Percentiles rank a stretch among this genome's conserved stretches.
phyloP scores from a whole-genome alignment of 805 yeast species.

The Saccharomycopsis sp. region DNA sequence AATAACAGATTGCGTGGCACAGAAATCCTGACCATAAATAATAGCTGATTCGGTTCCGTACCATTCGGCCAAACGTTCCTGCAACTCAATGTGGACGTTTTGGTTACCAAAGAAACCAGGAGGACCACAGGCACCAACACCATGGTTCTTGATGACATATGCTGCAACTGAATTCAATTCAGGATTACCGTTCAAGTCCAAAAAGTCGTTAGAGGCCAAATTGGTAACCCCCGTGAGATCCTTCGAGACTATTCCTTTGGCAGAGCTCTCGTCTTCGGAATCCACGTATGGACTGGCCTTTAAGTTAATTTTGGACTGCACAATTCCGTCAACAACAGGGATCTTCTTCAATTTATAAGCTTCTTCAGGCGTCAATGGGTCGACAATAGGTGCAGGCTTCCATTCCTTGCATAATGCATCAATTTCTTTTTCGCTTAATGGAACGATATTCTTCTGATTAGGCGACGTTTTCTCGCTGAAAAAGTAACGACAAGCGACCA shows the following conservation, averaged over 20 bases:
- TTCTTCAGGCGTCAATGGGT: slow-evolving; percentile 43
- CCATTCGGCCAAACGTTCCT: slow-evolving; percentile 65
- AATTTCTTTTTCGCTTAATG: slow-evolving; percentile 54
- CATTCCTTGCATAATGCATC: slow-evolving; percentile 85
- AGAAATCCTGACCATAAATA: slow-evolving; percentile 87
- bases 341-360: slow-evolving; percentile 55
- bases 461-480: slow-evolving; percentile 56
- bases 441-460: slow-evolving; percentile 66
- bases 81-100: slow-evolving; percentile 78
- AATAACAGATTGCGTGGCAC: slow-evolving; percentile 78
- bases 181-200: slow-evolving; percentile 49
- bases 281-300: slow-evolving; percentile 25
- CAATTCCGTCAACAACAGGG: slow-evolving; percentile 57
- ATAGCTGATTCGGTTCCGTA: slow-evolving; percentile 75
- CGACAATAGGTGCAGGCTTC: slow-evolving; percentile 82
- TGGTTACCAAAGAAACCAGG: slow-evolving; percentile 96
- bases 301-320: slow-evolving; percentile 34
- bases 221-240: slow-evolving; percentile 42
- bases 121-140: slow-evolving; percentile 99
- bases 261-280: slow-evolving; percentile 3
- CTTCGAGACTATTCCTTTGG: slow-evolving; percentile 24
- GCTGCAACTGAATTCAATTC: slow-evolving; percentile 48
- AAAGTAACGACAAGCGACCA: slow-evolving; percentile 82
- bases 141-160: slow-evolving; percentile 55
- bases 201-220: slow-evolving; percentile 65